Base-by-base conservation (phyloP, 2,329 filamentous ascomycete species). In the Ophiocordyceps polyrhachis-furcata region DNA sequence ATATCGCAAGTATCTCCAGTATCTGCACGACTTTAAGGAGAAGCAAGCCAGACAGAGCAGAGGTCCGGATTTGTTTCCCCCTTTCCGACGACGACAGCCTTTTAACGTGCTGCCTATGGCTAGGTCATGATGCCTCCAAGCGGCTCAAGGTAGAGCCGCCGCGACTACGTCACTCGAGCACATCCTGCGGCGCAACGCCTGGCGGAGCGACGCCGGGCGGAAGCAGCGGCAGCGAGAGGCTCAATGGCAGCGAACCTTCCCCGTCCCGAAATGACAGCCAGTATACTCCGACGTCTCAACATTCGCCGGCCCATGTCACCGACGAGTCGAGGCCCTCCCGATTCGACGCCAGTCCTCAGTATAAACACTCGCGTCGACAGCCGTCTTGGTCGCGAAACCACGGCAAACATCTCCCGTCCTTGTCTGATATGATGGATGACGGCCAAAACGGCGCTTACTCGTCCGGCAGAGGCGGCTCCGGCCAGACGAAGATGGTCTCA, bases 11-110 rank as follows among this genome's bases (percentile, higher is more conserved):
- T 88, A 89, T 51, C 68, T 73, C 48, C 70, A 75, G 40, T 91
- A 91, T 56, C 64, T 89, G 20, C 71, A 75, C 29, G 83, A 88
- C 1, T 89, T 91, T 64, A 87, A 82, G 56, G 74, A 78, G 42
- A 82, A 81, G 56, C 80, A 88, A 54, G 64, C 71, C 23, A 67
- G 66, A 46, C 67, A 73, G 42, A 62, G 63, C 44, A 70, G 75
- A 69, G 71, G 74, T 76, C 60, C 41, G 61, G 21, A 17, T n/a
- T 25, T 25, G 11, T 5, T 19, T n/a, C 3, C 19, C 12, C 11
- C 2, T 15, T 14, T 12, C 9, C n/a, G 19, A 19, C 8, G 8
- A 7, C 1, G 2, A 37, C 19, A 25, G 23, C 23, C n/a, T 25
- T 4, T 25, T 25, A 8, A 45, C 49, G 47, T 37, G 45, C 20